Conservation (phyloP, 1,284 basidiomycete genomes). For the Abortiporus biennis region DNA sequence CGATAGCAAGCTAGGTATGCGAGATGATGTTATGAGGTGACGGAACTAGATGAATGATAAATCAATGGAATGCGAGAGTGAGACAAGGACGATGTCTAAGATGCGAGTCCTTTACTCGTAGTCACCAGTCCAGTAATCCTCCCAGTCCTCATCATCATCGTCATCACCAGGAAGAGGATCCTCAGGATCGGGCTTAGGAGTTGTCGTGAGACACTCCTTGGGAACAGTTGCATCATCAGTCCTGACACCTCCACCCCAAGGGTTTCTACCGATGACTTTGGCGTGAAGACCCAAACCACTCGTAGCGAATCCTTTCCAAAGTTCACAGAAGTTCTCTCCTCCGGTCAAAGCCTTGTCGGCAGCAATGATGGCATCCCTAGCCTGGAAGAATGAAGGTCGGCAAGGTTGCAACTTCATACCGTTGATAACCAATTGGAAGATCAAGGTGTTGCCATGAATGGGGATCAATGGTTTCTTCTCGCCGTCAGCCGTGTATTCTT, state of each 20-base stretch:
- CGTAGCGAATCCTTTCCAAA: conserved; percentile 84
- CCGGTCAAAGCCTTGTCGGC: conserved; percentile 90
- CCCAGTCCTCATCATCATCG: too few relatives aligned
- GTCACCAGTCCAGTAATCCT: too few relatives aligned
- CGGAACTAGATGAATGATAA: too few relatives aligned
- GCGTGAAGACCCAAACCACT: conserved; percentile 81
- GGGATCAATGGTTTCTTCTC: conserved; percentile 66
- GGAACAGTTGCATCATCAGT: too few relatives aligned
- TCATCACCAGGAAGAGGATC: too few relatives aligned
- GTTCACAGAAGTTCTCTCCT: conserved; percentile 87
- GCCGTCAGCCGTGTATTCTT: conserved; percentile 26
- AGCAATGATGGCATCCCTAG: conserved; percentile 88
- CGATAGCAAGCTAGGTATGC: too few relatives aligned
- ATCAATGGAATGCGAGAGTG: too few relatives aligned
- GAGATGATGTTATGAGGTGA: too few relatives aligned
- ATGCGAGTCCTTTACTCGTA: too few relatives aligned
- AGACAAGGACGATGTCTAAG: too few relatives aligned
- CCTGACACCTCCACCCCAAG: conserved; percentile 91
- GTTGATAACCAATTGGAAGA: conserved; percentile 81
- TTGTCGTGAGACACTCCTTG: too few relatives aligned
- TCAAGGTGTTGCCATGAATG: conserved; percentile 87
- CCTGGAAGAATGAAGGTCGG: conserved; percentile 87
- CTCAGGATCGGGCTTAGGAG: too few relatives aligned
- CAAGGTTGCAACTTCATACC: conserved; percentile 96
- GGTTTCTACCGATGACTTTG: conserved; percentile 68